Percentiles rank a stretch among this genome's conserved stretches.
Conservation (phyloP, 2,329 filamentous ascomycete species). For the Fusarium sp. region DNA sequence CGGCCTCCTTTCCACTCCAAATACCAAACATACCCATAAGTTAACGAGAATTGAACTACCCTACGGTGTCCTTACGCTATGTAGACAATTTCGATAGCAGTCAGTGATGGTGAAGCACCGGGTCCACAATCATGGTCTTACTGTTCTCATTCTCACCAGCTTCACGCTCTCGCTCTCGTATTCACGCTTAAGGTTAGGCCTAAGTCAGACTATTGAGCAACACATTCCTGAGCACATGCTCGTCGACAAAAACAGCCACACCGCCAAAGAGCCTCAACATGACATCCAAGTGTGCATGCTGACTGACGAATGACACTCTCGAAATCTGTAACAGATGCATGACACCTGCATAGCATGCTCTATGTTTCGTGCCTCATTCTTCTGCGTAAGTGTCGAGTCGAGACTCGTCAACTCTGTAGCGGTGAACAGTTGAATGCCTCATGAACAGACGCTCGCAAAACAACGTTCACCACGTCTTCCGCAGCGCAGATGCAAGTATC, state of each 20-base stretch:
- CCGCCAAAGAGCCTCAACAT: slow-evolving; percentile 25
- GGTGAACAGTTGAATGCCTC: slow-evolving; percentile 9
- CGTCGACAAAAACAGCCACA: neutral
- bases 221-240: neutral
- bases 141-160: neutral
- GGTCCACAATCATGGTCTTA: neutral
- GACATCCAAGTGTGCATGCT: neutral
- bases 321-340: slow-evolving; percentile 12
- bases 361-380: slow-evolving; percentile 6
- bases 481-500: slow-evolving; percentile 17
- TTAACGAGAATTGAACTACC: neutral
- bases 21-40: neutral
- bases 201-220: neutral
- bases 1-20: neutral
- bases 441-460: neutral
- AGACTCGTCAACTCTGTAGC: slow-evolving; percentile 8
- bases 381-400: neutral
- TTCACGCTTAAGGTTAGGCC: neutral
- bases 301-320: slow-evolving; percentile 7
- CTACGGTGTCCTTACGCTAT: too few relatives aligned
- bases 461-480: slow-evolving; percentile 14
- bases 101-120: neutral
- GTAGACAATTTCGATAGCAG: neutral
- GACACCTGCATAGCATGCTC: slow-evolving; percentile 11
- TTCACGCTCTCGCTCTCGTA: neutral